Base-by-base conservation (phyloP, 495 filamentous ascomycete species). In the Bacidia rubella region DNA sequence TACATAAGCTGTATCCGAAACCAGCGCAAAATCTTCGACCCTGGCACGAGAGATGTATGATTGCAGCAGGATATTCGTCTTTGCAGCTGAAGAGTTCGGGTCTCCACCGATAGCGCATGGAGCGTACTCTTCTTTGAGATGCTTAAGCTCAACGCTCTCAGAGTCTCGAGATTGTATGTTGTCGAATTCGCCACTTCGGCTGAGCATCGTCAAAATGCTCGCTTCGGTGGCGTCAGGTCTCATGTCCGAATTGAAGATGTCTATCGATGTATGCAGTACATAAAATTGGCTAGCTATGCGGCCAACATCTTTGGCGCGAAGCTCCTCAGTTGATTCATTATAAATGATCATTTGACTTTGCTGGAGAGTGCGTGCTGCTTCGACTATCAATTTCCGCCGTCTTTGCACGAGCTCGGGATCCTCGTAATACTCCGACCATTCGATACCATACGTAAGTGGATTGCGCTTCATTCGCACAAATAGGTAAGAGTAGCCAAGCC, bases 301-400 rank as follows among this genome's bases (percentile, higher is more conserved):
- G 25, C 92, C 92, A 17, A 96, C 80, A 63, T 97, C 88, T 63
- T 97, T 99, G 46, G 87, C 82, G 43, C 82, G 79, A 11, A 99
- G 77, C 57, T 90, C 88, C 63, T 95, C 87, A 0, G 92, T 97
- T 12, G 68, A 73, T 54, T 96, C 93, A 60, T 96, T 93, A 72
- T 90, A 97, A 40, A 97, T 93, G 57, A 99, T 90, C 92, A 99
- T 99, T 63, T 97, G 93, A 58, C 83, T 93, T 60, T 88, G 75
- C 57, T 92, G 87, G 27, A 99, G 71, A 1, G 83, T 82, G 20
- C 79, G 73, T 1, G 92, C 93, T 29, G 92, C 93, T 55, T 90
- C 79, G 48, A 94, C 86, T 51, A 93, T 81, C 49, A 97, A 69
- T 41, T 92, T 78, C 17, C 87, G 74, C 55, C 92, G 76, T 60